Evolutionary conservation across 768 basidiomycete species (phyloP).

Genomic region (Termitomyces heimii): DNA sequence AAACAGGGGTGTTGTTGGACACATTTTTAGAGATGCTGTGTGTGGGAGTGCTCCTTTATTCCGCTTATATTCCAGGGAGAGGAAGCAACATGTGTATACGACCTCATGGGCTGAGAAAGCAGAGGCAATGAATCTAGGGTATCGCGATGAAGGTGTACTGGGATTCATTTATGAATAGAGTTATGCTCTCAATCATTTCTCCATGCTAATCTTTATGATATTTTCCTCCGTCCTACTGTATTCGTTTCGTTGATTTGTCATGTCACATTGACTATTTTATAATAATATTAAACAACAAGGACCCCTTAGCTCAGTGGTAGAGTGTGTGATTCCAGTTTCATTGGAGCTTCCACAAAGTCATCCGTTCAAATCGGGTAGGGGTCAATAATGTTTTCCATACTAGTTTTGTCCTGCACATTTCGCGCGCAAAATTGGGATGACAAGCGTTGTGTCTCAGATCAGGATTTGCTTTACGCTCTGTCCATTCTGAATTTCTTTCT

Average conservation of each 20-base stretch:
- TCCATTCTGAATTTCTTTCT: too few species aligned
- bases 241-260: too few species aligned
- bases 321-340: slow-evolving; percentile 13
- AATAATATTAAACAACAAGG: not conserved
- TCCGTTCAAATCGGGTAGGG: slow-evolving; percentile 37
- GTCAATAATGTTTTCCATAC: too few species aligned
- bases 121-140: not conserved
- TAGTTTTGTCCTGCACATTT: too few species aligned
- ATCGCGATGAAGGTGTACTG: not conserved
- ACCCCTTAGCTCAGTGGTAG: slow-evolving; percentile 23
- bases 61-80: slow-evolving; percentile 4
- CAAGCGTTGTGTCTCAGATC: too few species aligned
- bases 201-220: not conserved
- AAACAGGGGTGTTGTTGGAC: not conserved
- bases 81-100: slow-evolving; percentile 5
- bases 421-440: too few species aligned
- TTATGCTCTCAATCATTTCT: not conserved
- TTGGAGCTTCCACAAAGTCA: slow-evolving; percentile 30
- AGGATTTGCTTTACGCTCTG: too few species aligned
- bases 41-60: slow-evolving; percentile 4
- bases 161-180: not conserved
- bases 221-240: too few species aligned
- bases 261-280: too few species aligned
- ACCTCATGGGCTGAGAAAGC: not conserved
- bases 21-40: not conserved